Percentiles rank a stretch among this genome's conserved stretches.
Evolutionary conservation across 768 basidiomycete genomes (phyloP).

Genomic region (Lactifluus rugatus): DNA sequence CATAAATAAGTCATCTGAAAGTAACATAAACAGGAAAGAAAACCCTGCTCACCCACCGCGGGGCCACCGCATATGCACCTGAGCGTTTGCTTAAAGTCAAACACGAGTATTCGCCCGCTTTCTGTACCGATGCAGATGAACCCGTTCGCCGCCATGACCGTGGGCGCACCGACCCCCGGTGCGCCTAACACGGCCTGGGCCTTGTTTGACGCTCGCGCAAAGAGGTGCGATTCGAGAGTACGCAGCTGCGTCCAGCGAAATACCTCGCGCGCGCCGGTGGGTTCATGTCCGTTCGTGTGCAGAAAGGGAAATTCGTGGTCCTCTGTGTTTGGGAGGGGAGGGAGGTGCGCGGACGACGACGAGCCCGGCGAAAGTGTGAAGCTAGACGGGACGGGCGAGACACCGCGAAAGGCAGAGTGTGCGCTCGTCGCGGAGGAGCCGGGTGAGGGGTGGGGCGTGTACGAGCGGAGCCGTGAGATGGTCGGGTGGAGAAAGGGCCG

Average conservation of each 20-base stretch:
- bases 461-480: constrained; percentile 74
- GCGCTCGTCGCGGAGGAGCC: constrained; percentile 35
- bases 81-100: constrained; percentile 84
- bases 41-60: constrained; percentile 37
- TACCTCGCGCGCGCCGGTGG: constrained; percentile 38
- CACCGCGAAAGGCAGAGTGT: constrained; percentile 32
- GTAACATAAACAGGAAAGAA: too few relatives aligned
- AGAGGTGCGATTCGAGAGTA: constrained; percentile 48
- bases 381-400: constrained; percentile 38
- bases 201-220: constrained; percentile 43
- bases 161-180: constrained; percentile 54
- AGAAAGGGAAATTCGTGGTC: constrained; percentile 22
- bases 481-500: constrained; percentile 60
- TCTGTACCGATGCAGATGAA: constrained; percentile 85
- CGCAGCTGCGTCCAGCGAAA: constrained; percentile 71
- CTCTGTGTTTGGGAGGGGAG: constrained; percentile 9
- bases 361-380: constrained; percentile 55
- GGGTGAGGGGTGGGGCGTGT: constrained; percentile 40
- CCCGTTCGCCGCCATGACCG: constrained; percentile 76
- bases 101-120: constrained; percentile 67
- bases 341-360: constrained; percentile 50
- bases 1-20: neutral
- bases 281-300: constrained; percentile 17
- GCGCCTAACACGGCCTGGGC: constrained; percentile 53
- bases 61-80: constrained; percentile 72